These are phyloP conservation scores for Pichia ethanolica DNA, from an alignment of 805 yeast species.

Conservation along the genomic window DNA sequence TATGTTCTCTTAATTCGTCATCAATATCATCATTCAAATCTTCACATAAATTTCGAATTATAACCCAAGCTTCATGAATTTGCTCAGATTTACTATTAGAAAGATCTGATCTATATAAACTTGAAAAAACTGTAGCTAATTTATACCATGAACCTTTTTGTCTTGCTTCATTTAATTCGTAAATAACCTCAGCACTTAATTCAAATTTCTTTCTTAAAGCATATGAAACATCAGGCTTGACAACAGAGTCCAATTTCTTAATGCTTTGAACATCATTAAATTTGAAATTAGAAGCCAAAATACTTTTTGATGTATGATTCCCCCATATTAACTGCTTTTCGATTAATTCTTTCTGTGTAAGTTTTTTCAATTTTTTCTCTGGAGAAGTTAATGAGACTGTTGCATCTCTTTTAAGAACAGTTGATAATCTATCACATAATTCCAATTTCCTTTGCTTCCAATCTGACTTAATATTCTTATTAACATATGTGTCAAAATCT, in stretches of 20 bases:
- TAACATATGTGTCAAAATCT: constrained; percentile 76
- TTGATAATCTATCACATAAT: constrained; percentile 65
- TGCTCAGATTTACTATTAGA: constrained; percentile 60
- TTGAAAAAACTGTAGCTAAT: constrained; percentile 52
- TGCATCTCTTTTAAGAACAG: constrained; percentile 31
- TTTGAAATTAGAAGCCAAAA: constrained; percentile 23
- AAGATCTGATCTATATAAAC: constrained; percentile 47
- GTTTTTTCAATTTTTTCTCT: constrained; percentile 15
- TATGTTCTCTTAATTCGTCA: constrained; percentile 26
- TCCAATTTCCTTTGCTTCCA: constrained; percentile 78
- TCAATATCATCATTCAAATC: constrained; percentile 29
- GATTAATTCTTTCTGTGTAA: constrained; percentile 13
- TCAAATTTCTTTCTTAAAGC: constrained; percentile 51
- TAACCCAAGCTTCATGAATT: constrained; percentile 66
- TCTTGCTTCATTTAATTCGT: constrained; percentile 64
- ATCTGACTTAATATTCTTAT: constrained; percentile 65
- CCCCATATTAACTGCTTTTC: constrained; percentile 26
- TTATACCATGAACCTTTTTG: constrained; percentile 46
- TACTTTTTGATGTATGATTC: constrained; percentile 18
- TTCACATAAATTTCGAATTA: constrained; percentile 44
- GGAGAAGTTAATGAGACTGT: constrained; percentile 10
- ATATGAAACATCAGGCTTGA: constrained; percentile 33
- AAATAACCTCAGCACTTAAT: constrained; percentile 63
- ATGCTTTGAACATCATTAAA: constrained; percentile 25
- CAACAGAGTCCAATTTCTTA: constrained; percentile 12